phyloP scores from a whole-genome alignment of 306 rosid genomes.

The Benincasa hispida region DNA sequence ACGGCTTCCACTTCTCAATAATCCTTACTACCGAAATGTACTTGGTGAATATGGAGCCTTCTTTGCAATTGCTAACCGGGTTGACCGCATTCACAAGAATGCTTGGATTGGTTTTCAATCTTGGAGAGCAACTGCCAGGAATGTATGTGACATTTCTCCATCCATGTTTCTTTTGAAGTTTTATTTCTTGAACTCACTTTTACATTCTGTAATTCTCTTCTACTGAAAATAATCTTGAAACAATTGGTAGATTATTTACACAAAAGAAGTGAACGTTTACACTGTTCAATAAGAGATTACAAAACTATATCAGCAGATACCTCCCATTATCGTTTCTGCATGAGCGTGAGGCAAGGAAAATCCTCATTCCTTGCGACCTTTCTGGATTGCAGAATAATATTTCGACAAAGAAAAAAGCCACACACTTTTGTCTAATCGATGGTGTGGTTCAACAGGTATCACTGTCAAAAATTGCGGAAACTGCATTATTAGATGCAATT shows the following conservation, averaged over 20 bases:
- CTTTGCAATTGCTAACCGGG: slow-evolving; percentile 74
- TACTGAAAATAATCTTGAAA: not conserved
- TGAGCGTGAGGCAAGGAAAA: not conserved
- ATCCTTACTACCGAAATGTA: slow-evolving; percentile 65
- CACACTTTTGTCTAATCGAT: slow-evolving; percentile 10
- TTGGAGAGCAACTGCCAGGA: slow-evolving; percentile 95
- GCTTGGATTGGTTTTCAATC: slow-evolving; percentile 99
- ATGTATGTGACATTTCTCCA: slow-evolving; percentile 29
- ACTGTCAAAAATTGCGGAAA: slow-evolving; percentile 62
- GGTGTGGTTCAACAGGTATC: slow-evolving; percentile 49
- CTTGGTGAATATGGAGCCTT: slow-evolving; percentile 87
- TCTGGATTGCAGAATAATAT: not conserved
- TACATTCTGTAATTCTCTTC: not conserved
- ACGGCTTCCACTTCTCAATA: slow-evolving; percentile 71
- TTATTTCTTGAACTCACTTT: not conserved
- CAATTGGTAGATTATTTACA: not conserved
- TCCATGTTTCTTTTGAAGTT: not conserved
- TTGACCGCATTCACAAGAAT: slow-evolving; percentile 87
- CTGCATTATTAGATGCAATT: slow-evolving; percentile 55
- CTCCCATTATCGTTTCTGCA: not conserved
- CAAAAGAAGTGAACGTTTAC: not conserved
- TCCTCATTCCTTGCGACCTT: not conserved
- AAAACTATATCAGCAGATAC: not conserved
- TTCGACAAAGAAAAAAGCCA: not conserved
- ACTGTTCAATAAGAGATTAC: not conserved